Base-by-base conservation (phyloP, 108 stramenopile species). In the Pseudonitzschia multistriata region DNA sequence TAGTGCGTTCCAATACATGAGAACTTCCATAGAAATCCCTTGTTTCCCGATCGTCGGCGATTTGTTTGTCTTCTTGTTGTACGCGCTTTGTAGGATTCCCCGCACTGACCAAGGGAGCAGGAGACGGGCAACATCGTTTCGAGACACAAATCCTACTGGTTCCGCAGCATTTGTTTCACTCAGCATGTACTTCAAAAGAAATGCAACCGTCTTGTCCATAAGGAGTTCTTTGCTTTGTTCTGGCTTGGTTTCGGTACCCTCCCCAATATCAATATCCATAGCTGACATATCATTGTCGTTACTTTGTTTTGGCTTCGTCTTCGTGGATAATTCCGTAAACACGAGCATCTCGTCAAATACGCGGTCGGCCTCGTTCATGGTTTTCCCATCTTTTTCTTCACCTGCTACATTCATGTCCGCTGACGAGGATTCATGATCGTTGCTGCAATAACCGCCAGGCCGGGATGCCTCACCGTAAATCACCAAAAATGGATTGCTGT, bases 41-140 rank as follows among this genome's bases (percentile, higher is more conserved):
- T n/a, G n/a, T n/a, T n/a, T n/a, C n/a, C n/a, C n/a, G n/a, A n/a
- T n/a, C 22, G 19, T n/a, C 52, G 22, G n/a, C 10, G 52, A 31
- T 53, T n/a, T 25, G 22, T 59, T 27, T 33, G 30, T 30, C 35
- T 49, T 30, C 24, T 60, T 34, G 15, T 50, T 71, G 29, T 30
- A 30, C 17, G 70, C 29, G 14, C 22, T 27, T 25, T 64, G 70
- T 19, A 71, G 25, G 17, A 77, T 61, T 55, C 59, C 28, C 49
- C 68, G 67, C 67, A 68, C 57, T 11, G 77, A 53, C 77, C 77
- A 78, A 1, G 77, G 77, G 3, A 78, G 61, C 0, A 78, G 50
- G 27, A 78, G 45, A 53, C 30, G 17, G 17, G 56, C 62, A 33
- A 72, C 24, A 49, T 78, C 77, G 5, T 17, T 30, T 1, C 28